phyloP scores from a whole-genome alignment of 306 rosid genomes.

The Cucumis melo region DNA sequence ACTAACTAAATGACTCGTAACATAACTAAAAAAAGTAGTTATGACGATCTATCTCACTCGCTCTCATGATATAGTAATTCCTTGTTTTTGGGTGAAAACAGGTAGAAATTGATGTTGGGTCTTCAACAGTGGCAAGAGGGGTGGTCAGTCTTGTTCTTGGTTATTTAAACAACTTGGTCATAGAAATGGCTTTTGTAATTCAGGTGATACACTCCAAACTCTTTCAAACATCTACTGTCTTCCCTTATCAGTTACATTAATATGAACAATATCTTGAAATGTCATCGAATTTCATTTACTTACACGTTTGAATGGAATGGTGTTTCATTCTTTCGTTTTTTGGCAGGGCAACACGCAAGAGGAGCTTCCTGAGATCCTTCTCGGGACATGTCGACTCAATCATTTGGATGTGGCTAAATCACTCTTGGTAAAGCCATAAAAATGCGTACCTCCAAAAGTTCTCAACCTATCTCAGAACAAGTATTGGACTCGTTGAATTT shows the following conservation, averaged over 20 bases:
- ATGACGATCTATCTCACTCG: not conserved
- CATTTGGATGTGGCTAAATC: conserved; percentile 65
- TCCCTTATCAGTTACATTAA: not conserved
- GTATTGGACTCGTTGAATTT: not conserved
- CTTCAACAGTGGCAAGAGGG: conserved; percentile 81
- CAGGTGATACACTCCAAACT: conserved; percentile 33
- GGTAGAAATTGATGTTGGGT: conserved; percentile 59
- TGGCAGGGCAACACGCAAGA: conserved; percentile 63
- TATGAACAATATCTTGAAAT: not conserved
- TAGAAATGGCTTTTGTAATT: conserved; percentile 87
- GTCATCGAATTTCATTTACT: not conserved
- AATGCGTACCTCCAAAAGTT: not conserved
- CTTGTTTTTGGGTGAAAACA: conserved; percentile 15
- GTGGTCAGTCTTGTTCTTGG: conserved; percentile 84
- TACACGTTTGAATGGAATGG: not conserved
- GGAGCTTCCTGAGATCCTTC: conserved; percentile 71
- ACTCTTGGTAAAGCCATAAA: conserved; percentile 20
- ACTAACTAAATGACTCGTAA: not conserved
- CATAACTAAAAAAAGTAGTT: not conserved
- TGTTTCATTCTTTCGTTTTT: not conserved
- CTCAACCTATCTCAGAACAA: not conserved
- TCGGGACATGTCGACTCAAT: conserved; percentile 76
- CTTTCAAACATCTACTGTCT: not conserved
- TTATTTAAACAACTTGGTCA: conserved; percentile 72
- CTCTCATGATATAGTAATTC: not conserved